Evolutionary conservation across 306 rosid species (phyloP).

Genomic region (Vigna hirtella): DNA sequence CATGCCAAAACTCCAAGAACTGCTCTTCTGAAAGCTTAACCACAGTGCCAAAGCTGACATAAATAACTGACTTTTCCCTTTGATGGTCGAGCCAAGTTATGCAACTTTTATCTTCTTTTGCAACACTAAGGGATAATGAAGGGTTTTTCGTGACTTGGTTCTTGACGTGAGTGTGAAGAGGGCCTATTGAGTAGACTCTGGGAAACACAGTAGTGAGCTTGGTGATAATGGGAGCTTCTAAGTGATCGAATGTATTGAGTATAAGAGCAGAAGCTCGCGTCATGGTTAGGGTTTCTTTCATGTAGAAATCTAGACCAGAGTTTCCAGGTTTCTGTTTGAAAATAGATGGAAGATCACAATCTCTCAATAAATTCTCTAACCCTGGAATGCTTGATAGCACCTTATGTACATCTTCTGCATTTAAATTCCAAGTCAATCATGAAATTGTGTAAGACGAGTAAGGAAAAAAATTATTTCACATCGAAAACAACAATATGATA

Average conservation of each 20-base stretch:
- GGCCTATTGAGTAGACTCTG: constrained; percentile 36
- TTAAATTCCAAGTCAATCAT: neutral
- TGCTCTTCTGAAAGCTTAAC: constrained; percentile 19
- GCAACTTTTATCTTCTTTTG: constrained; percentile 40
- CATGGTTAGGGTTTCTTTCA: constrained; percentile 31
- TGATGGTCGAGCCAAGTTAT: constrained; percentile 39
- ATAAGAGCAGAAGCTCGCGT: constrained; percentile 29
- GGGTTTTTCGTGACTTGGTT: neutral
- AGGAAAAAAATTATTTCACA: too few relatives aligned
- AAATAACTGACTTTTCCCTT: constrained; percentile 30
- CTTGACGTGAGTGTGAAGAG: constrained; percentile 28
- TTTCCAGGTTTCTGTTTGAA: neutral
- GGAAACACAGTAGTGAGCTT: constrained; percentile 34
- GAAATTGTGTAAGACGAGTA: neutral
- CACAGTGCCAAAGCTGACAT: constrained; percentile 43
- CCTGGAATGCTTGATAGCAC: constrained; percentile 30
- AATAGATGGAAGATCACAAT: constrained; percentile 12
- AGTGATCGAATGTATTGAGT: constrained; percentile 37
- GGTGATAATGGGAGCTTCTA: constrained; percentile 37
- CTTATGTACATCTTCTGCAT: constrained; percentile 33
- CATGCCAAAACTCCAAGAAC: constrained; percentile 37
- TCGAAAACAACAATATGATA: too few relatives aligned
- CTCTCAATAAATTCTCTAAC: constrained; percentile 26
- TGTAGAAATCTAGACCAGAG: neutral
- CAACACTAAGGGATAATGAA: neutral